A percentile compares a stretch with the other conserved stretches of the same genome.
Evolutionary conservation across 169 alveolate species (phyloP).

Genomic region (Cryptosporidium tyzzeri): DNA sequence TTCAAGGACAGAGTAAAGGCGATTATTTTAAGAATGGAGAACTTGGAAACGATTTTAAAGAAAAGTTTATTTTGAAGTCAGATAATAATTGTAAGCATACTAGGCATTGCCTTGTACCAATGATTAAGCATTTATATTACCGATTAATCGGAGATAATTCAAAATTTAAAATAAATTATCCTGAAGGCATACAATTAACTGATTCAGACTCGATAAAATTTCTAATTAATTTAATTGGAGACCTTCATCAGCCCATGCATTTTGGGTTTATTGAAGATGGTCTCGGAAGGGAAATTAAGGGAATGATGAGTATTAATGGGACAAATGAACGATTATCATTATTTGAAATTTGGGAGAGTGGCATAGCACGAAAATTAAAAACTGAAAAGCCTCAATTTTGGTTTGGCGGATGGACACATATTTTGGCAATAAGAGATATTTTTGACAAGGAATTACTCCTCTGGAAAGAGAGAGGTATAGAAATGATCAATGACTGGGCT

Average conservation of each 20-base stretch:
- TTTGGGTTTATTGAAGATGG: conserved; percentile 78
- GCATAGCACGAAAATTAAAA: conserved; percentile 43
- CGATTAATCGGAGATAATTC: conserved; percentile 36
- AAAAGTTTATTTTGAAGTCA: background rate
- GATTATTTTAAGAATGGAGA: conserved; percentile 2
- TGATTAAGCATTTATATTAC: conserved; percentile 56
- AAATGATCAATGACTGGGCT: conserved; percentile 86
- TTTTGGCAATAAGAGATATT: conserved; percentile 81
- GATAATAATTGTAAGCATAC: conserved; percentile 8
- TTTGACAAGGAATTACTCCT: conserved; percentile 78
- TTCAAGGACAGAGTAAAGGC: conserved; percentile 38
- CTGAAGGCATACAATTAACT: conserved; percentile 83
- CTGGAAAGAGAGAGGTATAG: conserved; percentile 81
- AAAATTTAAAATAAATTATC: conserved; percentile 75
- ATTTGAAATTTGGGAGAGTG: conserved; percentile 75
- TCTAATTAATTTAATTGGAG: conserved; percentile 84
- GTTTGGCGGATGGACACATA: conserved; percentile 91
- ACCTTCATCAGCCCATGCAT: conserved; percentile 86
- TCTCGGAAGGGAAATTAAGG: conserved; percentile 75
- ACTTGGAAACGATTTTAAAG: background rate
- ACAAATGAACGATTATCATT: conserved; percentile 42
- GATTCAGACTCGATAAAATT: conserved; percentile 85
- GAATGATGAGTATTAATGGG: conserved; percentile 48
- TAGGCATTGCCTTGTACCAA: conserved; percentile 50
- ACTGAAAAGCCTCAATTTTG: conserved; percentile 80